These are phyloP conservation scores for Solanum aculeatissimum DNA, from an alignment of 305 asterid genomes.

Conservation along the genomic window DNA sequence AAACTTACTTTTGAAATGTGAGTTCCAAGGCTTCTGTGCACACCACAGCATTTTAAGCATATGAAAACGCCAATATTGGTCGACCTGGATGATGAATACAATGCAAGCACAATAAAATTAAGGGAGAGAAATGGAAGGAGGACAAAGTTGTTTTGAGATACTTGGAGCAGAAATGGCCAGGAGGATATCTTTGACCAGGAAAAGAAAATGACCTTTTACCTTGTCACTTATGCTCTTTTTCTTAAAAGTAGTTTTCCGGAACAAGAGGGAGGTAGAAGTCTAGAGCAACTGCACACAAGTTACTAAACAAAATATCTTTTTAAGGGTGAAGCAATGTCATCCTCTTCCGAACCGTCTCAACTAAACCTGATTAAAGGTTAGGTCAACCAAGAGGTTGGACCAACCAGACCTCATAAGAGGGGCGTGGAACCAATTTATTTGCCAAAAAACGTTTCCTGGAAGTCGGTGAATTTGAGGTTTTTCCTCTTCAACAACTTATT, in stretches of 20 bases:
- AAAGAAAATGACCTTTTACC: neutral
- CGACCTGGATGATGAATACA: constrained; percentile 39
- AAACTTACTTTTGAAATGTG: constrained; percentile 79
- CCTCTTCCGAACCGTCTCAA: neutral
- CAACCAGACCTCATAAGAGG: neutral
- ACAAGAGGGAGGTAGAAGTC: neutral
- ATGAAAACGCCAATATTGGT: constrained; percentile 93
- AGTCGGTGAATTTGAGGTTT: no score
- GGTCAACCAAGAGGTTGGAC: neutral
- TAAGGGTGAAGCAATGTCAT: neutral
- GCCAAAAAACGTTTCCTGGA: no score
- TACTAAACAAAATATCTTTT: neutral
- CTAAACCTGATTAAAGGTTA: neutral
- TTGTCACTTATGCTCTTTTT: neutral
- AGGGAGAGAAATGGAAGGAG: neutral
- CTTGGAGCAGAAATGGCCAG: neutral
- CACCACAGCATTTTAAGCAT: constrained; percentile 94
- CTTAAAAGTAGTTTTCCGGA: neutral
- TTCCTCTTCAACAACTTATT: no score
- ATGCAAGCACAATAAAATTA: neutral
- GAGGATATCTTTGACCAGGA: neutral
- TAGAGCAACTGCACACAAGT: neutral
- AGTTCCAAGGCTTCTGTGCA: constrained; percentile 91
- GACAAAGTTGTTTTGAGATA: neutral
- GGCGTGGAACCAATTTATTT: neutral